These are phyloP conservation scores for Leavenworthia alabamica DNA, from an alignment of 345 rosid species.

Conservation along the genomic window DNA sequence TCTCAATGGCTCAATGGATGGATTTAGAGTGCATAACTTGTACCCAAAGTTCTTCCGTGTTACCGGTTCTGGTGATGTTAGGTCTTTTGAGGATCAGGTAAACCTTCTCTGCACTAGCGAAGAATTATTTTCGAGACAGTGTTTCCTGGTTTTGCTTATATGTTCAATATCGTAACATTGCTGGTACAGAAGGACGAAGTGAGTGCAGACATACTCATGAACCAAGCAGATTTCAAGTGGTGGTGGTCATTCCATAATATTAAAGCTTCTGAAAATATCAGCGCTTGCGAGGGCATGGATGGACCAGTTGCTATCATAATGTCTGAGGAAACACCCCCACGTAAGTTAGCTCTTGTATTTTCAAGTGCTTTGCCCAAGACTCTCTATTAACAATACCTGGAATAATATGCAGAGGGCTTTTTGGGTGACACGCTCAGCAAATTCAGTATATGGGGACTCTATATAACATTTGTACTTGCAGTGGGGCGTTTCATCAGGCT, in stretches of 20 bases:
- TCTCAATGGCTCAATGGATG: constrained; percentile 70
- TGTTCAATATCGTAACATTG: constrained; percentile 8
- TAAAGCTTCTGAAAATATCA: constrained; percentile 46
- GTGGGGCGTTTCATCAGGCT: constrained; percentile 98
- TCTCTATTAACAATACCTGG: not conserved
- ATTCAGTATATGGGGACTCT: constrained; percentile 99
- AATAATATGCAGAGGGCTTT: constrained; percentile 67
- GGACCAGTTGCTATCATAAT: constrained; percentile 89
- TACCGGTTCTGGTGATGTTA: constrained; percentile 89
- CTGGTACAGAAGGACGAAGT: constrained; percentile 57
- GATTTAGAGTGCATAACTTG: constrained; percentile 74
- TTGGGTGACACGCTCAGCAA: constrained; percentile 98
- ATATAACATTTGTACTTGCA: constrained; percentile 95
- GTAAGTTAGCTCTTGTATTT: constrained; percentile 44
- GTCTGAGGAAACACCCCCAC: constrained; percentile 97
- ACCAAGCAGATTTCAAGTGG: constrained; percentile 61
- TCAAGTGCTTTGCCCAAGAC: not conserved
- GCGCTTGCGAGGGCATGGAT: constrained; percentile 57
- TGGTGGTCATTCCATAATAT: constrained; percentile 96
- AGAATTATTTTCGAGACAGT: not conserved
- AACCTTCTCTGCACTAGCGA: too few species aligned
- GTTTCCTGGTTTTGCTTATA: constrained; percentile 1
- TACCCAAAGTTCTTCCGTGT: constrained; percentile 86
- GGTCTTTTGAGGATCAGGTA: constrained; percentile 92
- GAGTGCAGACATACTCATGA: constrained; percentile 63